These are phyloP conservation scores for Cystobasidiaceae sp. DNA, from an alignment of 1,284 basidiomycete species.

Conservation along the genomic window DNA sequence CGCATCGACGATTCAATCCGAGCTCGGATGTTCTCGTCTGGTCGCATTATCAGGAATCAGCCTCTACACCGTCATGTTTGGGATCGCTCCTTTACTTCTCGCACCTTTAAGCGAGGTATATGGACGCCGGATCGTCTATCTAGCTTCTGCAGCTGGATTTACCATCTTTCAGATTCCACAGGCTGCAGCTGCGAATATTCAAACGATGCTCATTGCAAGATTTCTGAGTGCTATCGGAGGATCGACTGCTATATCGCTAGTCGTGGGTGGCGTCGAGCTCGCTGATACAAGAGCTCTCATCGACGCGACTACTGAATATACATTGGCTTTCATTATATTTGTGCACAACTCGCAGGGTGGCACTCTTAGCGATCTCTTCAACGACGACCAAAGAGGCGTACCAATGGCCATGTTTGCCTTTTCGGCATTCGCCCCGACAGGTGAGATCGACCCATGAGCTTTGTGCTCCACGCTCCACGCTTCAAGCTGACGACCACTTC, in stretches of 20 bases:
- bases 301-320: no score
- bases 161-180: slow-evolving; percentile 42
- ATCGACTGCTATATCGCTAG: slow-evolving; percentile 42
- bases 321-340: no score
- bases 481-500: not conserved
- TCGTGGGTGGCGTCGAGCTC: slow-evolving; percentile 8
- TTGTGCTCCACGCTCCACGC: no score
- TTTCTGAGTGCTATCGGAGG: slow-evolving; percentile 42
- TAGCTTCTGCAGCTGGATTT: slow-evolving; percentile 49
- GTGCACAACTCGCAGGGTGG: slow-evolving; percentile 54
- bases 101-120: slow-evolving; percentile 45
- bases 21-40: not conserved
- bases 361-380: slow-evolving; percentile 47
- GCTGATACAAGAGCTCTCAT: no score
- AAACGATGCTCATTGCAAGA: slow-evolving; percentile 39
- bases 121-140: slow-evolving; percentile 58
- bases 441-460: not conserved
- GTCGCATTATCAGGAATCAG: not conserved
- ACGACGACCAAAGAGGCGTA: slow-evolving; percentile 52
- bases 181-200: slow-evolving; percentile 42
- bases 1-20: not conserved
- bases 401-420: slow-evolving; percentile 29
- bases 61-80: slow-evolving; percentile 20
- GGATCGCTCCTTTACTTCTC: slow-evolving; percentile 2
- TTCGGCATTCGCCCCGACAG: slow-evolving; percentile 23